Conservation (phyloP, 2,329 filamentous ascomycete species). For the Parastagonospora avenae region DNA sequence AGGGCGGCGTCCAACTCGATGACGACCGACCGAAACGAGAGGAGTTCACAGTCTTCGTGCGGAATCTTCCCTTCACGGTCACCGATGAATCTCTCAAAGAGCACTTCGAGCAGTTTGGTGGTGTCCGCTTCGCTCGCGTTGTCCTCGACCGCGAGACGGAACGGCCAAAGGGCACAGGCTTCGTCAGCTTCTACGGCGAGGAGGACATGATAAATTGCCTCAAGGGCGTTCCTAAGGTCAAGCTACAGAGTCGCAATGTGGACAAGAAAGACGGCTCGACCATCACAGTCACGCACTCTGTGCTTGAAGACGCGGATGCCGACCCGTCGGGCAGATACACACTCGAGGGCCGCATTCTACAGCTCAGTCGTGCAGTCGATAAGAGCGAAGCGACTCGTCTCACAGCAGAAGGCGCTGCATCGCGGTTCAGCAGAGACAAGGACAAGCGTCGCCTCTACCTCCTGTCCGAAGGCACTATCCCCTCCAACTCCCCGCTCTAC, state of each 20-base stretch:
- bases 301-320: conserved; percentile 83
- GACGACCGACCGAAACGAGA: conserved; percentile 58
- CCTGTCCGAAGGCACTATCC: conserved; percentile 82
- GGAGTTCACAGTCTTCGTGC: conserved; percentile 83
- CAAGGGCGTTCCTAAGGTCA: conserved; percentile 66
- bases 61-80: conserved; percentile 89
- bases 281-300: conserved; percentile 63
- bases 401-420: conserved; percentile 68
- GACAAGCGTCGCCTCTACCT: conserved; percentile 92
- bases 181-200: conserved; percentile 86
- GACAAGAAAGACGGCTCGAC: conserved; percentile 44
- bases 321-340: conserved; percentile 88
- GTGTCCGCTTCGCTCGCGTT: conserved; percentile 86
- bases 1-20: conserved; percentile 41
- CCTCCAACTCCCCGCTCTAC: conserved; percentile 77
- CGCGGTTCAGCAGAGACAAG: conserved; percentile 71
- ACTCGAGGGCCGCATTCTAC: conserved; percentile 84
- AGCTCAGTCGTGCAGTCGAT: conserved; percentile 82
- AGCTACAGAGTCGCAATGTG: conserved; percentile 45
- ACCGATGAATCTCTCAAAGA: conserved; percentile 81
- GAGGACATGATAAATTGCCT: conserved; percentile 80
- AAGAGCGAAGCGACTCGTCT: conserved; percentile 79
- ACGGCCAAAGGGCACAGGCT: conserved; percentile 87
- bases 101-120: conserved; percentile 88
- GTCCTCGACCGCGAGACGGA: conserved; percentile 87